A percentile compares a stretch with the other conserved stretches of the same genome.
These are phyloP conservation scores for Alliaria petiolata DNA, from an alignment of 345 rosid genomes.

Conservation along the genomic window DNA sequence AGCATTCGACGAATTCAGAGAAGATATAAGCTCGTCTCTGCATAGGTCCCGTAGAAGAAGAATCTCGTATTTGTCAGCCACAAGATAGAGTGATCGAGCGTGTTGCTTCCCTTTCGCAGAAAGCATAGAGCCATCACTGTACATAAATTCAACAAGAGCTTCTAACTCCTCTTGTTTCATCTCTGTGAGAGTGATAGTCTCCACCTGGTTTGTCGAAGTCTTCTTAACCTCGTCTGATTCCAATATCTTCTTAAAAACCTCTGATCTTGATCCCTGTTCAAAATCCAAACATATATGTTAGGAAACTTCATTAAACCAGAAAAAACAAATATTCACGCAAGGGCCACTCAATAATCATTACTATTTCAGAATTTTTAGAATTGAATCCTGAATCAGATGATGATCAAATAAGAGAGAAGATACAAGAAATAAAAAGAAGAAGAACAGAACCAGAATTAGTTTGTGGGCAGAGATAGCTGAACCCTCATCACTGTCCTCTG, in stretches of 20 bases:
- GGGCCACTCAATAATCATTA: neutral
- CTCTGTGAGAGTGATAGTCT: neutral
- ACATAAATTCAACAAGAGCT: slow-evolving; percentile 13
- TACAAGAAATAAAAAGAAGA: neutral
- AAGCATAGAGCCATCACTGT: neutral
- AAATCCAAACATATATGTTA: neutral
- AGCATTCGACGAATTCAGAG: neutral
- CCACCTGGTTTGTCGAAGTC: neutral
- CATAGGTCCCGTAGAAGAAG: slow-evolving; percentile 9
- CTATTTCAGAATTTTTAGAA: neutral
- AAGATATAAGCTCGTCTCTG: neutral
- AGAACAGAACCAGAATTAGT: neutral
- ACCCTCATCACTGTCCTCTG: slow-evolving; percentile 9
- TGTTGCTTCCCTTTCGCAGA: neutral
- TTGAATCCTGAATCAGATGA: neutral
- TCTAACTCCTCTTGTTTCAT: slow-evolving; percentile 15
- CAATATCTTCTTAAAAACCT: slow-evolving; percentile 13
- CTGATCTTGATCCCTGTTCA: neutral
- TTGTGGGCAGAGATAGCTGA: slow-evolving; percentile 14
- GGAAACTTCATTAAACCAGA: no score
- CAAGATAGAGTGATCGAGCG: slow-evolving; percentile 5
- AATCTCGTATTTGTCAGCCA: slow-evolving; percentile 8
- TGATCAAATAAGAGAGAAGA: neutral
- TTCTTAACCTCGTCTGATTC: neutral
- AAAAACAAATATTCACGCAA: no score